These are phyloP conservation scores for Pichia sp. DNA, from an alignment of 1,139 yeast genomes.

Conservation along the genomic window DNA sequence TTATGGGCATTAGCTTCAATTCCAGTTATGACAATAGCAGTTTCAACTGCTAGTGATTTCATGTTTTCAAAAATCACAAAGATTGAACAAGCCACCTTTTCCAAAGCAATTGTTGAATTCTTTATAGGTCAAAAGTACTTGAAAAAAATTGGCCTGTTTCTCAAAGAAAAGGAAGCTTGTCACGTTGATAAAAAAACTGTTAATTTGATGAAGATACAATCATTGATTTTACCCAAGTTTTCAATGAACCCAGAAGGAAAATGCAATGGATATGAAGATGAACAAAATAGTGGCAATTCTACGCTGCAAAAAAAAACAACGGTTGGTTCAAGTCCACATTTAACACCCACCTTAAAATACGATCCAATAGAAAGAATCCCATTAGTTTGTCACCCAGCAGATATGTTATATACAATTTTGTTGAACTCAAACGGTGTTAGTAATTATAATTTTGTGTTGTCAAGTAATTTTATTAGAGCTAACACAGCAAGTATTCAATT, in stretches of 20 bases:
- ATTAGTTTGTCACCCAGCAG: conserved; percentile 19
- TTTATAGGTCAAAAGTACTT: conserved; percentile 13
- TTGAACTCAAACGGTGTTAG: conserved; percentile 15
- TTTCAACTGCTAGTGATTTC: conserved; percentile 64
- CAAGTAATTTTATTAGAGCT: conserved; percentile 14
- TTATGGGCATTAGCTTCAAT: conserved; percentile 77
- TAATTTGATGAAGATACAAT: not conserved
- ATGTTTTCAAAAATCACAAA: conserved; percentile 21
- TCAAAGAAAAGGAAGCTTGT: conserved; percentile 1
- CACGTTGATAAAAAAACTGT: not conserved
- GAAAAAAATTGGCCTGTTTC: conserved; percentile 11
- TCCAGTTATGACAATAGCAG: conserved; percentile 78
- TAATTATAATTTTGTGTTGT: conserved; percentile 18
- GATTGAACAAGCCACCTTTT: conserved; percentile 12
- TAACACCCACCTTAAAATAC: not conserved
- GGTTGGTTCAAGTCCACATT: not conserved
- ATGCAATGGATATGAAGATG: not conserved
- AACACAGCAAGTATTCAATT: conserved; percentile 18
- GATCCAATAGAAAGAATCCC: conserved; percentile 10
- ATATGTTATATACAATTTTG: conserved; percentile 18
- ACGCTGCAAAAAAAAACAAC: not conserved
- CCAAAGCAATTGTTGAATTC: conserved; percentile 16
- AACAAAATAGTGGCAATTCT: not conserved
- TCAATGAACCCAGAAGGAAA: not conserved
- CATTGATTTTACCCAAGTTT: not conserved